Base-by-base conservation (phyloP, 1,284 basidiomycete genomes). In the Puccinia hordei region DNA sequence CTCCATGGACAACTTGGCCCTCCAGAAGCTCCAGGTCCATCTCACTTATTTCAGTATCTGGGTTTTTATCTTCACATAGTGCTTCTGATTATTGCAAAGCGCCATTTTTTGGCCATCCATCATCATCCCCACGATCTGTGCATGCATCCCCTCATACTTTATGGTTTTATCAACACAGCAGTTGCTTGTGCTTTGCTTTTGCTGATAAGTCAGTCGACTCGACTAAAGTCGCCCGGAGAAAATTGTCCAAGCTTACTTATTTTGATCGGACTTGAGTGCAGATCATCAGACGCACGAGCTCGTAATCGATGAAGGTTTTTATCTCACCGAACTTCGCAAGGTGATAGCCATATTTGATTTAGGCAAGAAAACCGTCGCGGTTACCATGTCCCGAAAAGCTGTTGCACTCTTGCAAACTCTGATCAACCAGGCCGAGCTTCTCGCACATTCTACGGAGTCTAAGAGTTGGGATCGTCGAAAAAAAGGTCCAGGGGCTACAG, bases 81-180 rank as follows among this genome's bases (percentile, higher is more conserved):
- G 49, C 33, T 79, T 12, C n/a, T 61, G 46, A 15, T 8, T 4
- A 15, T 33, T 44, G 63, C 65, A n/a, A 68, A 53, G 35, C 65
- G 24, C n/a, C 76, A 78, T 59, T 71, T 78, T 4, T 46, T 79
- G 27, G 66, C 66, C 17, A 22, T 55, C 8, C 33, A 49, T 2
- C n/a, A 59, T 19, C 44, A 59, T 22, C 66, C 77, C 19, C 68
- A 44, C 17, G 19, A 24, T n/a, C 55, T 79, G 30, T 46, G 38
- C 51, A 71, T 71, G 68, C 65, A 79, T 24, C 55, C 77, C 9
- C 57, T 79, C n/a, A 44, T 79, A 15, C 19, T 79, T 15, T 79
- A 59, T 59, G n/a, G 65, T 13, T 41, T 69, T 53, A 41, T 69
- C n/a, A 79, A 63, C 33, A 72, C 68, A 17, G 68, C 53, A 2